A percentile compares a stretch with the other conserved stretches of the same genome.
Evolutionary conservation across 495 filamentous ascomycete species (phyloP).

Genomic region (Penicillium egyptiacum): DNA sequence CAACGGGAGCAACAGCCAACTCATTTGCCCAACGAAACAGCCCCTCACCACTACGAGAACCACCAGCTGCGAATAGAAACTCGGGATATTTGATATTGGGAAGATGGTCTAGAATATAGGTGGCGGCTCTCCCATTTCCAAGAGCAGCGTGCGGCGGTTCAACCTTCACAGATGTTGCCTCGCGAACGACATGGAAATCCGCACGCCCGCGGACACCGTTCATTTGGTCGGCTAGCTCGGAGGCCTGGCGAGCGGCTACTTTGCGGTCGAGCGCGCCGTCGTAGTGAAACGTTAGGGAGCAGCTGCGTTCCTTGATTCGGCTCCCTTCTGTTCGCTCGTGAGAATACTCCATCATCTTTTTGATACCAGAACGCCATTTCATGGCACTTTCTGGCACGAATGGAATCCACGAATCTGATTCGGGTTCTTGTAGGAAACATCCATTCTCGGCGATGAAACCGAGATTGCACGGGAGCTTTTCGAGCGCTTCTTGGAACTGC

Average conservation of each 20-base stretch:
- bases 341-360: slow-evolving; percentile 75
- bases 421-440: slow-evolving; percentile 68
- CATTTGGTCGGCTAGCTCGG: slow-evolving; percentile 82
- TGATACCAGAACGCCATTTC: slow-evolving; percentile 71
- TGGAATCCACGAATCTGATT: slow-evolving; percentile 61
- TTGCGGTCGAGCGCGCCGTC: slow-evolving; percentile 68
- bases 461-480: slow-evolving; percentile 57
- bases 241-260: slow-evolving; percentile 67
- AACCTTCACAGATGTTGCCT: slow-evolving; percentile 67
- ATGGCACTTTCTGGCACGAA: slow-evolving; percentile 62
- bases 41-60: slow-evolving; percentile 78
- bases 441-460: slow-evolving; percentile 90
- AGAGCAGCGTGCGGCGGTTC: slow-evolving; percentile 78
- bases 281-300: slow-evolving; percentile 77
- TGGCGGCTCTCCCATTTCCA: slow-evolving; percentile 54
- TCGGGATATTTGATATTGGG: slow-evolving; percentile 47
- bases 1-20: slow-evolving; percentile 31
- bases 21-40: slow-evolving; percentile 85
- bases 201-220: slow-evolving; percentile 79
- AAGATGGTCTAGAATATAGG: slow-evolving; percentile 53
- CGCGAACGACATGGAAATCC: slow-evolving; percentile 72
- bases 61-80: slow-evolving; percentile 78
- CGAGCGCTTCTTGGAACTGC: slow-evolving; percentile 69
- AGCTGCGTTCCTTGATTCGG: slow-evolving; percentile 72
- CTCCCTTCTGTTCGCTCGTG: slow-evolving; percentile 80